Base-by-base conservation (phyloP, 1,139 yeast genomes). In the Ogataea hybrid region DNA sequence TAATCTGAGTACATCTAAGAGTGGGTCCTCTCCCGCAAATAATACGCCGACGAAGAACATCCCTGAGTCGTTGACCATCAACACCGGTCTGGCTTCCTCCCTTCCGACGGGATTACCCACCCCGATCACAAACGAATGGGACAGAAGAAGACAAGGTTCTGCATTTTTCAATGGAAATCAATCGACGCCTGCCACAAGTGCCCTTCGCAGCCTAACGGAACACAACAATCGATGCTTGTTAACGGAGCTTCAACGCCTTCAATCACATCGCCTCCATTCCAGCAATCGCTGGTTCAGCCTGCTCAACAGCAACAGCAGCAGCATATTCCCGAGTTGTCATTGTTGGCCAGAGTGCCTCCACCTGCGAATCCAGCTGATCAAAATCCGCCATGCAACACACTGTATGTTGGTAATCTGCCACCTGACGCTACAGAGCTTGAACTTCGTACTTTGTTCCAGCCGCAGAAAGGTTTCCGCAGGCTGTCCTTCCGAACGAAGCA, bases 331-430 rank as follows among this genome's bases (percentile, higher is more conserved):
- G 92, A 84, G 58, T 69, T 84, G 50, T 80, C 88, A 2, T 66
- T 84, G 37, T 66, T 84, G 37, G 88, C 90, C 0, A 67, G 87
- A 49, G 88, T 90, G 18, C 90, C 96, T 28, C 96, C 97, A 1
- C 97, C 97, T 4, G 96, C 96, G 2, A 92, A 92, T 57, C 98
- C 98, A 1, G 98, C 98, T 3, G 98, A 92, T 65, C 98, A 92
- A 66, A 92, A 92, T 59, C 98, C 98, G 8, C 98, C 98, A 6
- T 92, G 98, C 68, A 92, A 92, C 63, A 92, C 98, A 0, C 71
- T 92, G 44, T 92, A 92, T 57, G 98, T 92, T 39, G 98, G 98
- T 17, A 92, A 92, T 62, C 73, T 92, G 56, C 98, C 98, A 3
- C 96, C 96, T 9, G 97, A 92, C 69, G 95, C 97, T 3, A 83